Conservation (phyloP, 768 basidiomycete genomes). For the Amanita molliuscula region DNA sequence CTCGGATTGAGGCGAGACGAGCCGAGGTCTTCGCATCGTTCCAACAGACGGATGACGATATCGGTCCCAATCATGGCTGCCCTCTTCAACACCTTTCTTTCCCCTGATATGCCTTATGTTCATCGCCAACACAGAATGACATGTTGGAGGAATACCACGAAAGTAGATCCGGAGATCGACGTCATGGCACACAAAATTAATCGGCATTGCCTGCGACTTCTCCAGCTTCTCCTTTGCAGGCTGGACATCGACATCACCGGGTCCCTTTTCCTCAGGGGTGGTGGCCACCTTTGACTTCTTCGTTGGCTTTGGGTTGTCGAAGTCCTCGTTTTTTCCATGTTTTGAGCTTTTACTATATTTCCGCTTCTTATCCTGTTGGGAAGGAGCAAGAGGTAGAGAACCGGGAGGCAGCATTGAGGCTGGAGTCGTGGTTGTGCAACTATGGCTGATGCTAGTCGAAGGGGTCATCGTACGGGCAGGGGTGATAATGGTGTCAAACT, state of each 20-base stretch:
- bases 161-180: not conserved
- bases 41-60: not conserved
- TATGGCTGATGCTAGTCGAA: not conserved
- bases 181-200: not conserved
- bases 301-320: not conserved
- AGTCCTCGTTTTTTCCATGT: not conserved
- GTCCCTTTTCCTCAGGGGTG: not conserved
- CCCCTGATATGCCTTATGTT: constrained; percentile 7
- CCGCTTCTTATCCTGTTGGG: not conserved
- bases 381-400: not conserved
- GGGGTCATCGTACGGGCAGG: not conserved
- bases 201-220: not conserved
- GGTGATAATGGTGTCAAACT: not conserved
- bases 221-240: not conserved
- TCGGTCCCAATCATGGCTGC: not conserved
- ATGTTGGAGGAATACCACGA: not conserved
- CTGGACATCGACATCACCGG: not conserved
- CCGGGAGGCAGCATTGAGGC: not conserved
- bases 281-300: not conserved
- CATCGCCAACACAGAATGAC: constrained; percentile 2
- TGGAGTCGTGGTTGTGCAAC: not conserved
- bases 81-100: not conserved
- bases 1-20: constrained; percentile 5
- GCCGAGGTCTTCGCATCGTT: not conserved
- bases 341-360: not conserved